A percentile compares a stretch with the other conserved stretches of the same genome.
These are phyloP conservation scores for Teratosphaeria gauchensis DNA, from an alignment of 2,329 filamentous ascomycete species.

Conservation along the genomic window DNA sequence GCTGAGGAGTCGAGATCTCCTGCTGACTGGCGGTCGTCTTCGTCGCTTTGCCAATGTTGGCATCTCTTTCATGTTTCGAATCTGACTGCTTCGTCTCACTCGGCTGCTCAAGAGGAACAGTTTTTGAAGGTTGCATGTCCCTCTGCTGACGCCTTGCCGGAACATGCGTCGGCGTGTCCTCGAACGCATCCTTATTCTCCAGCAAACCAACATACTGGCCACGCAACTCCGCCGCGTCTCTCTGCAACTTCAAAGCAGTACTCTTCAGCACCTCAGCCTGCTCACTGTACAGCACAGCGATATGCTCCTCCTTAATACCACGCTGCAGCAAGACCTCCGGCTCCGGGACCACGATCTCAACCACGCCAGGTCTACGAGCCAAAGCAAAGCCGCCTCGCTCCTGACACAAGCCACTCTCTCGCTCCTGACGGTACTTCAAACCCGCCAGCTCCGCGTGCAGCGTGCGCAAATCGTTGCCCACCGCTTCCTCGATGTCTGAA, in stretches of 20 bases:
- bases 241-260: background rate
- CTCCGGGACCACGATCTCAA: background rate
- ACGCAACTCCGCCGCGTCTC: background rate
- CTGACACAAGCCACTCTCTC: background rate
- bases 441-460: background rate
- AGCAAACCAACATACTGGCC: background rate
- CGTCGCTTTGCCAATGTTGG: background rate
- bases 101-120: background rate
- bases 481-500: background rate
- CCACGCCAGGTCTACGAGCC: background rate
- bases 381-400: background rate
- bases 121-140: background rate
- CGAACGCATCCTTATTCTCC: background rate
- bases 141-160: background rate
- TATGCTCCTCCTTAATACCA: background rate
- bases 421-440: background rate
- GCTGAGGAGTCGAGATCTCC: background rate
- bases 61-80: background rate
- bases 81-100: too few species aligned
- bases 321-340: conserved; percentile 4
- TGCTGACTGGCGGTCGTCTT: background rate
- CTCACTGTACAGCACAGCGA: conserved; percentile 2
- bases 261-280: conserved; percentile 1
- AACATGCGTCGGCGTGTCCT: background rate
- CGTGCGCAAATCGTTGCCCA: background rate